phyloP scores from a whole-genome alignment of 169 alveolate species.

The Blepharisma undulans region DNA sequence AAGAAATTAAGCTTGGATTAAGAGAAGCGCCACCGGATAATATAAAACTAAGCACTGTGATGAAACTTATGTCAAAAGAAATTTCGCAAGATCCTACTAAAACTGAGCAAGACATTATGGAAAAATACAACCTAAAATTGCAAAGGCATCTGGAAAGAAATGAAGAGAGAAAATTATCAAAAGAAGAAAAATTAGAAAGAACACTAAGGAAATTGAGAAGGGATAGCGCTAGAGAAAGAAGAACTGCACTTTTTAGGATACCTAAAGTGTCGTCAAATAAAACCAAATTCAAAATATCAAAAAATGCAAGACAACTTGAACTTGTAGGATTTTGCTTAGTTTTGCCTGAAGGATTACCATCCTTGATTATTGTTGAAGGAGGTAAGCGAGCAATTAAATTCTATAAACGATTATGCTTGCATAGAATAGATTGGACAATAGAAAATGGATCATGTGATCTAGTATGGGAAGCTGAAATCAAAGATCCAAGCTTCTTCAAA shows the following conservation, averaged over 20 bases:
- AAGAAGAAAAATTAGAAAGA: conserved; percentile 69
- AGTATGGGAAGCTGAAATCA: conserved; percentile 23
- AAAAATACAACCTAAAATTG: conserved; percentile 57
- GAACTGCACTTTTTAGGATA: conserved; percentile 70
- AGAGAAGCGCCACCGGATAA: conserved; percentile 75
- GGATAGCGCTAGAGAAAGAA: conserved; percentile 60
- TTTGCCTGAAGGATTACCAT: conserved; percentile 34
- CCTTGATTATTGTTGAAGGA: conserved; percentile 79
- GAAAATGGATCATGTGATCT: conserved; percentile 9
- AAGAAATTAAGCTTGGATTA: conserved; percentile 73
- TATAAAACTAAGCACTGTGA: conserved; percentile 66
- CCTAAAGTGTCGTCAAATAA: conserved; percentile 43
- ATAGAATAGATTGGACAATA: conserved; percentile 71
- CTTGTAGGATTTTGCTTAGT: conserved; percentile 64
- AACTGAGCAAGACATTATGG: conserved; percentile 67
- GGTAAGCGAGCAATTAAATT: conserved; percentile 79
- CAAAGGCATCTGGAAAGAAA: conserved; percentile 63
- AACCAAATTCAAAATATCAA: conserved; percentile 65
- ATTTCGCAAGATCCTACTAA: conserved; percentile 76
- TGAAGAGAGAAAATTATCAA: conserved; percentile 66
- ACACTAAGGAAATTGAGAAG: conserved; percentile 63
- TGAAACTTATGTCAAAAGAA: conserved; percentile 71
- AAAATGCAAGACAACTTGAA: conserved; percentile 68
- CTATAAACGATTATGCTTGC: conserved; percentile 67
- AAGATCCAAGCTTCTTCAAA: conserved; percentile 15